These are phyloP conservation scores for Gracilaria domingensis DNA, from an alignment of 23 red algal species.

Conservation along the genomic window DNA sequence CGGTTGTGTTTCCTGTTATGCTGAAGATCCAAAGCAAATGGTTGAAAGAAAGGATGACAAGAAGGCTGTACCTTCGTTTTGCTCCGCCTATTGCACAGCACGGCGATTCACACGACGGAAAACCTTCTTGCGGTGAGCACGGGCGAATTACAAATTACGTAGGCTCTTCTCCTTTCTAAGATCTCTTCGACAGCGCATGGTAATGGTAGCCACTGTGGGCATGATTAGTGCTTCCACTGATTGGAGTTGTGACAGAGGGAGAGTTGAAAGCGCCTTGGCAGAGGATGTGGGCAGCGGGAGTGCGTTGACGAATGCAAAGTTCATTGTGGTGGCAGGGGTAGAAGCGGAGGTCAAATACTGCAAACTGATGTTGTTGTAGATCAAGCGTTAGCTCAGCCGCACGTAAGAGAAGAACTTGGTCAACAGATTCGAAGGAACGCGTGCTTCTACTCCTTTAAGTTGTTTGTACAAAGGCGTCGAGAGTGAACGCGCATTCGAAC, in stretches of 20 bases:
- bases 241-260: background rate
- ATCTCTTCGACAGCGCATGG: slow-evolving; percentile 83
- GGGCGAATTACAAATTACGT: slow-evolving; percentile 75
- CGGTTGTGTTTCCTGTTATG: background rate
- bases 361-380: background rate
- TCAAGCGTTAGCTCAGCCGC: background rate
- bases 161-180: slow-evolving; percentile 83
- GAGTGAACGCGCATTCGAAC: background rate
- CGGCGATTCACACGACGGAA: slow-evolving; percentile 43
- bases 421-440: background rate
- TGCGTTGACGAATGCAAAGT: background rate
- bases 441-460: background rate
- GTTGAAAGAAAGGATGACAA: slow-evolving; percentile 70
- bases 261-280: background rate
- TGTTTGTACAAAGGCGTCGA: background rate
- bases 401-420: background rate
- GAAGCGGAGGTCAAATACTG: background rate
- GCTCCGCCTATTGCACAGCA: slow-evolving; percentile 42
- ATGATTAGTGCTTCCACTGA: background rate
- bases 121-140: slow-evolving; percentile 63
- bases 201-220: slow-evolving; percentile 18
- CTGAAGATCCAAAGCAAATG: slow-evolving; percentile 39
- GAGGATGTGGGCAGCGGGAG: slow-evolving; percentile 2
- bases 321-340: background rate
- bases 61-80: slow-evolving; percentile 62